Evolutionary conservation across 2,329 filamentous ascomycete species (phyloP), one percentile per base, ranked within the genome.

Genomic region (Alternaria sp.): DNA sequence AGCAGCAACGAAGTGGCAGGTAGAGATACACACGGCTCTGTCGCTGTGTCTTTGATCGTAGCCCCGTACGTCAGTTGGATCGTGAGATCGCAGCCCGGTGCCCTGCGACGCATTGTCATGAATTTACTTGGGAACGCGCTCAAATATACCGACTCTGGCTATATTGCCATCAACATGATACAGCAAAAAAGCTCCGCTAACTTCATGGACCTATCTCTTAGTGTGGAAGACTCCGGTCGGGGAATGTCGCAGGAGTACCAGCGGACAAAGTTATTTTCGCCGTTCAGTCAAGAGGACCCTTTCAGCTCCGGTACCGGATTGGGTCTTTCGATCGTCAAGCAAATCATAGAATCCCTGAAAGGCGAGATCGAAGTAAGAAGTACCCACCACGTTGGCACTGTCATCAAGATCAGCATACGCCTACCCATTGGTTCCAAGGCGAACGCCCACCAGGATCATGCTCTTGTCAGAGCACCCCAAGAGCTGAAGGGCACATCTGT

Each of bases 221-320:
- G 66, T 4, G 72, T 80, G 13, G 65, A 74, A 54, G 78, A 80
- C 47, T 76, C 77, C 15, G 78, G 78, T 1, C 73, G 71, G 13
- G 78, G 78, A 26, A 80, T 80, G 73, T 77, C 74, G 26, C 26
- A 64, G 8, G 77, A 79, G 13, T 80, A 73, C 51, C 74, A 78
- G 36, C 62, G 70, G 52, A 68, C 71, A 6, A 71, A 73, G 21
- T 59, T 80, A 4, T 80, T 76, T 55, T 69, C 73, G 2, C 75
- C 77, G 2, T 80, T 80, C 45, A 74, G 71, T 28, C 78, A 80
- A 53, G 78, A 79, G 56, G 73, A 79, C 40, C 72, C 75, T 5
- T 74, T 79, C 36, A 67, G 70, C 8, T 71, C 69, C 5, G 78
- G 78, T 9, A 76, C 75, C 9, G 78, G 78, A 2, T 59, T 80